Evolutionary conservation across 2,329 filamentous ascomycete species (phyloP).

Genomic region (Botryotinia calthae): DNA sequence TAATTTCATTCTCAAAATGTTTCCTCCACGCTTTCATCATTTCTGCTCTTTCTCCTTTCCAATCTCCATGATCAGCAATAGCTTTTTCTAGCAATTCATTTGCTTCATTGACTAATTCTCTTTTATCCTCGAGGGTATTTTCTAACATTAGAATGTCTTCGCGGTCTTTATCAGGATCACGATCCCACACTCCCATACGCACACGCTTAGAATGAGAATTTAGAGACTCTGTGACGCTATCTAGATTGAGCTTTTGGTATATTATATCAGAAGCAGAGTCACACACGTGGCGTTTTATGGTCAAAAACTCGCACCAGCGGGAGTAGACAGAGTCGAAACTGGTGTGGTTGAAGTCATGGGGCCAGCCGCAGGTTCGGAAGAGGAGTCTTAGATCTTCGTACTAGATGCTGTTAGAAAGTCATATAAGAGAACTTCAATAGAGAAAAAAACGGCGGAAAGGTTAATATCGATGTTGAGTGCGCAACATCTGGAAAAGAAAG

Average conservation of each 20-base stretch:
- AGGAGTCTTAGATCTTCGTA: not conserved
- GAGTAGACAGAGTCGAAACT: slow-evolving; percentile 2
- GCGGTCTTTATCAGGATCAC: not conserved
- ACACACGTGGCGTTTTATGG: not conserved
- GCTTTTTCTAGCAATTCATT: not conserved
- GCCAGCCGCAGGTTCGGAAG: slow-evolving; percentile 8
- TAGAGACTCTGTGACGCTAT: not conserved
- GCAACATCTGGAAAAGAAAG: not conserved
- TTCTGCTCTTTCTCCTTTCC: slow-evolving; percentile 13
- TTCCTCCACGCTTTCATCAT: slow-evolving; percentile 12
- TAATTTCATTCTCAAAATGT: slow-evolving; percentile 7
- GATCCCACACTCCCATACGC: not conserved
- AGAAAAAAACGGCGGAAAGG: not conserved
- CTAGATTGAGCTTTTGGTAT: not conserved
- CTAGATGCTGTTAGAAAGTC: not conserved
- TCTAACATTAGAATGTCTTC: not conserved
- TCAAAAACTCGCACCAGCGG: not conserved
- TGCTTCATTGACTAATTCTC: not conserved
- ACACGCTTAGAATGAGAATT: not conserved
- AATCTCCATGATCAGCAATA: not conserved
- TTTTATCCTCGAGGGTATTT: not conserved
- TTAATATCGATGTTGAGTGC: not conserved
- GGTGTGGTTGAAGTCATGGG: not conserved
- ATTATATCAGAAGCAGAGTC: not conserved
- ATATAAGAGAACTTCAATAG: not conserved